A percentile compares a stretch with the other conserved stretches of the same genome.
phyloP scores from a whole-genome alignment of 192 early-diverging fungal species.

The Umbelopsis sp. region DNA sequence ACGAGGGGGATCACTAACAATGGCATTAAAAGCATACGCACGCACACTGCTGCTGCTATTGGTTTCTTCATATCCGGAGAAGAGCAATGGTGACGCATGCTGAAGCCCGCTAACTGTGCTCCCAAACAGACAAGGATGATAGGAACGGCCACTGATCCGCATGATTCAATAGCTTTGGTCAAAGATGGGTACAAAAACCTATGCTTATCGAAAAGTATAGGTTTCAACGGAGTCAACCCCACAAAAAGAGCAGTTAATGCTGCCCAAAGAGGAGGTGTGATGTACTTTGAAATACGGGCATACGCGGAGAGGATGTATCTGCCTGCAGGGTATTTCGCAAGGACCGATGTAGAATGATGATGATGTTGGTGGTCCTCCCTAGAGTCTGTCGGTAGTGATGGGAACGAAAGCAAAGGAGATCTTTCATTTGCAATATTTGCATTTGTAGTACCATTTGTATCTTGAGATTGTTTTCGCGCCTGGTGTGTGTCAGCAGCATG shows the following conservation, averaged over 20 bases:
- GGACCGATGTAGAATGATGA: background rate
- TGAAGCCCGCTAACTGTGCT: conserved; percentile 55
- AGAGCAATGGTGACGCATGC: conserved; percentile 10
- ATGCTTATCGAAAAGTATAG: conserved; percentile 58
- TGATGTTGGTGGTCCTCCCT: background rate
- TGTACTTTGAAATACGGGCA: conserved; percentile 36
- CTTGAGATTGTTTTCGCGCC: background rate
- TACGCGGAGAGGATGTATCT: background rate
- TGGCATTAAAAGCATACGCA: conserved; percentile 43
- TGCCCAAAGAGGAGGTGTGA: conserved; percentile 77
- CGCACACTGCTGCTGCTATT: conserved; percentile 28
- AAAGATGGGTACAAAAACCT: conserved; percentile 61
- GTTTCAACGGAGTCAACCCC: conserved; percentile 66
- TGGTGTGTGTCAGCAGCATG: background rate
- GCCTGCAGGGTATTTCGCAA: background rate
- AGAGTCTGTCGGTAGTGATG: conserved; percentile 1
- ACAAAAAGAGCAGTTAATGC: conserved; percentile 67
- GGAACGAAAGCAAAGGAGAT: conserved; percentile 6
- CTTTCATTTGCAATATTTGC: background rate
- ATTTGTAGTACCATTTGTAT: background rate
- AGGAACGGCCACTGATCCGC: conserved; percentile 79
- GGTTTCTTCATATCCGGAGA: conserved; percentile 30
- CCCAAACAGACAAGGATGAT: conserved; percentile 78
- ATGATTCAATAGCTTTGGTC: conserved; percentile 69
- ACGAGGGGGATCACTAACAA: conserved; percentile 44